A percentile compares a stretch with the other conserved stretches of the same genome.
Conservation (phyloP, 495 filamentous ascomycete species). For the Ramalina peruviana region DNA sequence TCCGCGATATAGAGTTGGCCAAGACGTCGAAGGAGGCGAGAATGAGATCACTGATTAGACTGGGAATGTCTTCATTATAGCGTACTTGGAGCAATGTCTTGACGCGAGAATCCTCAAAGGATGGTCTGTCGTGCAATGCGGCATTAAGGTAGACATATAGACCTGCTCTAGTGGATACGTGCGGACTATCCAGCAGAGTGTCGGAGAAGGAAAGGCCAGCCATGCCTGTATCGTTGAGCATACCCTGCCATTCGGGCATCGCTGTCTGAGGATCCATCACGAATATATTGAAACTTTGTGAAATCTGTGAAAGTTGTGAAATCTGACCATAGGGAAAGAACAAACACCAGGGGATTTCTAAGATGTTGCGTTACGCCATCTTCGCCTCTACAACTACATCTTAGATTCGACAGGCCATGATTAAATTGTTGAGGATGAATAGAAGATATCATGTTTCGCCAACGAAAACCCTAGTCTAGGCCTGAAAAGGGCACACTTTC, state of each 20-base stretch:
- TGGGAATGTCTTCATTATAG: slow-evolving; percentile 67
- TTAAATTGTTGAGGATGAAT: too few species aligned
- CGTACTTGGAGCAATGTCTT: slow-evolving; percentile 68
- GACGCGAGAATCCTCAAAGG: slow-evolving; percentile 67
- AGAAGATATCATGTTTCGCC: too few species aligned
- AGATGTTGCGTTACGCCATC: too few species aligned
- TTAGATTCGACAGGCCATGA: too few species aligned
- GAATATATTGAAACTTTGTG: too few species aligned
- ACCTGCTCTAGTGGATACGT: slow-evolving; percentile 69
- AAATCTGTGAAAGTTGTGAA: too few species aligned
- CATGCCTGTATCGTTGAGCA: slow-evolving; percentile 10
- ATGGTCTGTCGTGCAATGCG: slow-evolving; percentile 53
- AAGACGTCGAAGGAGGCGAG: slow-evolving; percentile 80
- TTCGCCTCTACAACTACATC: too few species aligned
- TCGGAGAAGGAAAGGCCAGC: slow-evolving; percentile 11
- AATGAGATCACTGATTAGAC: slow-evolving; percentile 66
- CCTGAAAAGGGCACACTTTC: too few species aligned
- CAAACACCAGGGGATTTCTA: too few species aligned
- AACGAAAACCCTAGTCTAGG: too few species aligned
- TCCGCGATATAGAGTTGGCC: slow-evolving; percentile 70
- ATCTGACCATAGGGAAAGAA: too few species aligned
- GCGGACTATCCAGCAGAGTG: slow-evolving; percentile 47
- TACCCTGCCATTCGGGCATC: slow-evolving; percentile 12
- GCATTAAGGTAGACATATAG: slow-evolving; percentile 87
- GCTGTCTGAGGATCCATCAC: slow-evolving; percentile 7